Conservation (phyloP, 176 grass and related monocot species). For the Puccinellia tenuiflora region DNA sequence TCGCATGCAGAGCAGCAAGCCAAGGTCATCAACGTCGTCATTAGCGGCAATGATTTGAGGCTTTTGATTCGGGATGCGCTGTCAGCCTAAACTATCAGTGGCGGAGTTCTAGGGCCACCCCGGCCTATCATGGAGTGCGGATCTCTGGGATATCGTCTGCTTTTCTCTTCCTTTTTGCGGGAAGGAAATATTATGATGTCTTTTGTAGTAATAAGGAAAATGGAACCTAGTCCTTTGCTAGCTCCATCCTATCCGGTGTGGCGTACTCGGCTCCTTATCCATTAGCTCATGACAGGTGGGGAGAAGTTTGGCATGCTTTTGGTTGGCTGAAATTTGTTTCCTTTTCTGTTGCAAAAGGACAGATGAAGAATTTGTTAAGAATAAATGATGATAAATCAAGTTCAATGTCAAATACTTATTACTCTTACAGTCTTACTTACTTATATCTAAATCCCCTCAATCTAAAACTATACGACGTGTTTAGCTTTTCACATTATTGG, state of each 20-base stretch:
- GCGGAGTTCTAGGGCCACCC: conserved; percentile 22
- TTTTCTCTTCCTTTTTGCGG: background rate
- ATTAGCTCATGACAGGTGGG: background rate
- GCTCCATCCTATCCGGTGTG: conserved; percentile 2
- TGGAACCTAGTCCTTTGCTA: background rate
- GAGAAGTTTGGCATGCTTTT: background rate
- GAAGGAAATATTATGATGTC: background rate
- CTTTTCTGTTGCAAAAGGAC: background rate
- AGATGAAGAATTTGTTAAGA: background rate
- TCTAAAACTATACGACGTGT: no score
- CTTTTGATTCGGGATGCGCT: conserved; percentile 1
- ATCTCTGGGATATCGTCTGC: conserved; percentile 6
- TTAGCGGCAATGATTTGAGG: conserved; percentile 28
- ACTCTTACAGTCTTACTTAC: no score
- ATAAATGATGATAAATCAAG: no score
- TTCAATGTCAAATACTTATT: no score
- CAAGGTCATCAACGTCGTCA: conserved; percentile 1
- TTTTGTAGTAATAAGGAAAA: conserved; percentile 20
- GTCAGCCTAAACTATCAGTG: background rate
- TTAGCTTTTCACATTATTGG: no score
- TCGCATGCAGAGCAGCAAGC: background rate
- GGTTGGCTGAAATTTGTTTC: background rate
- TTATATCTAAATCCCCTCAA: no score
- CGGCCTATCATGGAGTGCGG: background rate
- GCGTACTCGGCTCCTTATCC: background rate